phyloP scores from a whole-genome alignment of 2,329 filamentous ascomycete species.

The Alternaria sp. region DNA sequence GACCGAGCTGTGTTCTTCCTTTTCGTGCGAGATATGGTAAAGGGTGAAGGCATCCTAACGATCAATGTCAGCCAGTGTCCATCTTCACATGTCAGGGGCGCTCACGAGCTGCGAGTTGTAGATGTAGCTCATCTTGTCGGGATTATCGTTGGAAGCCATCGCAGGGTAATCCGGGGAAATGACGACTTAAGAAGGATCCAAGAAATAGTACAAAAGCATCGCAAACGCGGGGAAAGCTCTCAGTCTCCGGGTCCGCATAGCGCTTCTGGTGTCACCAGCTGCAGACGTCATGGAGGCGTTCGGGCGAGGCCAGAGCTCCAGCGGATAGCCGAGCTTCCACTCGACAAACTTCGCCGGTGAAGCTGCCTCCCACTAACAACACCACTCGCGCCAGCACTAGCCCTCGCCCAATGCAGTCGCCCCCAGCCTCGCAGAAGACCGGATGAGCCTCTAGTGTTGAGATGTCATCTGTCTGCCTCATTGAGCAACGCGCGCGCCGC shows the following conservation, averaged over 20 bases:
- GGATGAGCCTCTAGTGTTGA: neutral
- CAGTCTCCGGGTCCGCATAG: slow-evolving; percentile 24
- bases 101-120: slow-evolving; percentile 55
- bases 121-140: slow-evolving; percentile 38
- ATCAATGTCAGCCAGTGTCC: neutral
- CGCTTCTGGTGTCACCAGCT: slow-evolving; percentile 18
- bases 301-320: slow-evolving; percentile 16
- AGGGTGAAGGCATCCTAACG: slow-evolving; percentile 51
- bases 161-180: neutral
- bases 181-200: neutral
- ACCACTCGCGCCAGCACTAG: neutral
- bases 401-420: neutral
- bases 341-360: slow-evolving; percentile 23
- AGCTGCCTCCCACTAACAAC: slow-evolving; percentile 1
- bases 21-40: slow-evolving; percentile 51
- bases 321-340: slow-evolving; percentile 23
- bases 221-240: slow-evolving; percentile 31
- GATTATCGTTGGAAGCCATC: slow-evolving; percentile 11
- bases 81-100: neutral
- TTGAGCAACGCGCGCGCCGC: neutral
- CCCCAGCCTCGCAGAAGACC: neutral
- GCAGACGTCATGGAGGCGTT: slow-evolving; percentile 31
- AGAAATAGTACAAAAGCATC: slow-evolving; percentile 1
- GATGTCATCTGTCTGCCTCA: neutral
- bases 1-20: slow-evolving; percentile 29